Evolutionary conservation across 805 yeast species (phyloP).

Genomic region (Suhomyces sp.): DNA sequence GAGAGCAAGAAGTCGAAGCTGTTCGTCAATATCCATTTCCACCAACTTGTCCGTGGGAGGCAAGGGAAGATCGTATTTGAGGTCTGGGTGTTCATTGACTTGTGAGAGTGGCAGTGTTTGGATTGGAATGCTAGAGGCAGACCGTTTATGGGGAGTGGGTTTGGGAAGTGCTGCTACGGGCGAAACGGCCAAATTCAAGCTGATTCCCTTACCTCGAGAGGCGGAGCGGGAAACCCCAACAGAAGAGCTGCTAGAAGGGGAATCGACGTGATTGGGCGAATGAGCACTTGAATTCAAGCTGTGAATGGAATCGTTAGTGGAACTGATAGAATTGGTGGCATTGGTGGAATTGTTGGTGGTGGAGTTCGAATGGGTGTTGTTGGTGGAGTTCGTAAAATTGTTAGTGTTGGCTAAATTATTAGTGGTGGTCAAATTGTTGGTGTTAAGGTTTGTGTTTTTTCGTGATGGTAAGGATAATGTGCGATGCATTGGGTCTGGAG

Average conservation of each 20-base stretch:
- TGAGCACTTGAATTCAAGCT: not conserved
- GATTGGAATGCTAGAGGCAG: not conserved
- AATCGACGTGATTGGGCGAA: not conserved
- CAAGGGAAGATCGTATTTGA: conserved; percentile 27
- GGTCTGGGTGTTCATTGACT: conserved; percentile 10
- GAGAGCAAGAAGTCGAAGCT: conserved; percentile 58
- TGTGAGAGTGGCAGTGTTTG: conserved; percentile 1
- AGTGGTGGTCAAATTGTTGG: not conserved
- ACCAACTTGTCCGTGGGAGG: conserved; percentile 30
- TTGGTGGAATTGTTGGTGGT: not conserved
- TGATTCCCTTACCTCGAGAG: conserved; percentile 30
- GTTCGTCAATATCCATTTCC: conserved; percentile 45
- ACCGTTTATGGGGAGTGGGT: not conserved
- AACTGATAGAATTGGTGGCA: not conserved
- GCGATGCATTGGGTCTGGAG: not conserved
- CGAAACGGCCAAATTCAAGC: conserved; percentile 30
- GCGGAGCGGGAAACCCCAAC: conserved; percentile 1
- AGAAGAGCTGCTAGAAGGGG: not conserved
- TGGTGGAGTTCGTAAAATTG: too few species aligned
- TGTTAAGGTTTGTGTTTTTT: too few species aligned
- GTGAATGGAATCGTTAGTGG: not conserved
- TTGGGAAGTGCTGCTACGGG: conserved; percentile 14
- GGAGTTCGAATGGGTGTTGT: too few species aligned
- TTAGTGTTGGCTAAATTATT: not conserved
- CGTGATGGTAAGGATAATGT: not conserved